Percentiles rank a stretch among this genome's conserved stretches.
phyloP scores from a whole-genome alignment of 2,329 filamentous ascomycete species.

The Fusarium temperatum region DNA sequence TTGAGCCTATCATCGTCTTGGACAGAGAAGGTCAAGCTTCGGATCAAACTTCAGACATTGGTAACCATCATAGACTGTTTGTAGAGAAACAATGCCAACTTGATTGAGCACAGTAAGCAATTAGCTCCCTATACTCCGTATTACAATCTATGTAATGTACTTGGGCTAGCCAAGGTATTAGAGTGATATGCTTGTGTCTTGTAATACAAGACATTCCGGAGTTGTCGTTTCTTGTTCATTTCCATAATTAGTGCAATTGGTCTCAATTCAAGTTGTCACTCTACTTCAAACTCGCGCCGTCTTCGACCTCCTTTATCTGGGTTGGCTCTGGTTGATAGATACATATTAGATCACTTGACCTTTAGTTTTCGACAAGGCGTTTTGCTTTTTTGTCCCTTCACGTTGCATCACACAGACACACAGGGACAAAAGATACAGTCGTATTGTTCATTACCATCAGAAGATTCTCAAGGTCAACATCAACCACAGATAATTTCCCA shows the following conservation, averaged over 20 bases:
- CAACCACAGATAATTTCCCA: slow-evolving; percentile 41
- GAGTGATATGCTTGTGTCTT: neutral
- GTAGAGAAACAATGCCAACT: slow-evolving; percentile 1
- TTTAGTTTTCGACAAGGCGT: neutral
- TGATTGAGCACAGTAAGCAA: neutral
- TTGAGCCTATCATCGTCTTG: slow-evolving; percentile 14
- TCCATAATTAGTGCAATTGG: slow-evolving; percentile 8
- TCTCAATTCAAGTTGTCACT: neutral
- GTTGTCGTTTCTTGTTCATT: neutral
- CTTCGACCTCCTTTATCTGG: neutral
- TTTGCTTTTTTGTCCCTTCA: slow-evolving; percentile 23
- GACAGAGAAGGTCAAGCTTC: slow-evolving; percentile 20
- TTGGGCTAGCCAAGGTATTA: neutral
- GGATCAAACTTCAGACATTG: neutral
- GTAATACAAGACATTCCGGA: slow-evolving; percentile 1
- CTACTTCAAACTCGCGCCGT: neutral
- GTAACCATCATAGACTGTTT: neutral
- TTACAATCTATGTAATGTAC: neutral
- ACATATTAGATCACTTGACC: neutral
- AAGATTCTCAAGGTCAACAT: neutral
- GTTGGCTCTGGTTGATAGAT: neutral
- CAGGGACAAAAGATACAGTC: neutral
- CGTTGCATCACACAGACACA: neutral
- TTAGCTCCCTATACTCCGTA: neutral
- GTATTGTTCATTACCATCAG: neutral